phyloP scores from a whole-genome alignment of 176 grass and related monocot genomes.

The Neostapfia colusana region DNA sequence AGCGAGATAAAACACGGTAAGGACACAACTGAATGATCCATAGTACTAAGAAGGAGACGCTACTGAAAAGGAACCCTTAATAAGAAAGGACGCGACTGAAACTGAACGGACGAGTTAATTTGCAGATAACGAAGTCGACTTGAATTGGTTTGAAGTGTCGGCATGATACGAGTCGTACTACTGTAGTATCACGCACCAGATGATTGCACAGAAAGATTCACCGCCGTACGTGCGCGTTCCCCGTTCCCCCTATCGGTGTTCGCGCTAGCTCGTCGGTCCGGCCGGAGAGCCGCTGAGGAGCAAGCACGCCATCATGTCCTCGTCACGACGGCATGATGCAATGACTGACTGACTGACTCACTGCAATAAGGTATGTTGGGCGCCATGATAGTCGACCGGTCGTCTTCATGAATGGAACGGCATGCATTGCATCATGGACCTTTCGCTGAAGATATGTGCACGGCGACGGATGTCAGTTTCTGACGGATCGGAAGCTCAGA shows the following conservation, averaged over 20 bases:
- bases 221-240: neutral
- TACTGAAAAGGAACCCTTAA: no score
- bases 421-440: neutral
- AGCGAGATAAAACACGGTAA: neutral
- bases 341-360: neutral
- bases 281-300: neutral
- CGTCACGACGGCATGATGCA: slow-evolving; percentile 22
- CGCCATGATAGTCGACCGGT: neutral
- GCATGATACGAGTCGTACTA: neutral
- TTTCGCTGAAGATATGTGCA: neutral
- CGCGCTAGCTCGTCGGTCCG: no score
- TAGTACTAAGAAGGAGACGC: neutral
- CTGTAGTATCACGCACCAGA: neutral
- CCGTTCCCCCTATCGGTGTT: no score
- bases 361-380: neutral
- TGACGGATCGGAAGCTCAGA: neutral
- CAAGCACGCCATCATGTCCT: neutral
- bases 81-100: neutral
- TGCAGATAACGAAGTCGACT: neutral
- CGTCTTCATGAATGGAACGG: neutral
- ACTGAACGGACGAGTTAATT: neutral
- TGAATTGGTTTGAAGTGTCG: neutral
- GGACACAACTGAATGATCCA: neutral
- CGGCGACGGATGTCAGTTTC: neutral
- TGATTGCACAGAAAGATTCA: neutral